Base-by-base conservation (phyloP, 2,329 filamentous ascomycete species). In the Aspergillus unguis region DNA sequence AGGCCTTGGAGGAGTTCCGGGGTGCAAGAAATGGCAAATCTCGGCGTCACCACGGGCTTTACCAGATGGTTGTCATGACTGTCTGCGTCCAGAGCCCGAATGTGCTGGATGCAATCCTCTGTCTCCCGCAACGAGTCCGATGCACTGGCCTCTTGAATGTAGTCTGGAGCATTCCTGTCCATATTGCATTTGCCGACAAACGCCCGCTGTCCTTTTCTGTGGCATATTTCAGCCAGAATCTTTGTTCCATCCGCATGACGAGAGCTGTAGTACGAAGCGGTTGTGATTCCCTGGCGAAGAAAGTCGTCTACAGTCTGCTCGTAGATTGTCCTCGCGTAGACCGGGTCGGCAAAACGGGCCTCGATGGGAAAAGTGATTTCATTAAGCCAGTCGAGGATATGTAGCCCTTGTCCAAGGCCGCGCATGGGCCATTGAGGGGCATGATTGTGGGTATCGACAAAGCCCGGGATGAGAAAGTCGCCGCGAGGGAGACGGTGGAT, bases 371-470 rank as follows among this genome's bases (percentile, higher is more conserved):
- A 88, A 0, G 85, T 87, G 27, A 85, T 74, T n/a, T 79, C 66
- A 32, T 81, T 75, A 1, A 87, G 74, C 85, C 85, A 88, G 62
- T 86, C 80, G 6, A 85, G 57, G 5, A 77, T 63, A 2, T 65
- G 61, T 37, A 62, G 57, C 5, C 74, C 73, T 48, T 73, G 71
- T 4, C 75, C 75, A 3, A 72, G 63, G 5, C 75, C 75, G 17
- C 75, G 70, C 55, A 77, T 75, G 25, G 74, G 67, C 72, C 74
- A 80, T 66, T 80, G 77, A 2, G 85, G 84, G 0, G 85, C 85
- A 61, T 88, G 85, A 55, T 85, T 85, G 66, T 87, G 85, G 1
- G 84, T 86, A 70, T 87, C 85, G 48, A 87, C 72, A 55, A 71
- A 71, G 10, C 66, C 67, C 0, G 68, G 69, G 44, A 63, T 61